A percentile compares a stretch with the other conserved stretches of the same genome.
These are phyloP conservation scores for Geranium incanum DNA, from an alignment of 441 rosid genomes.

Conservation along the genomic window DNA sequence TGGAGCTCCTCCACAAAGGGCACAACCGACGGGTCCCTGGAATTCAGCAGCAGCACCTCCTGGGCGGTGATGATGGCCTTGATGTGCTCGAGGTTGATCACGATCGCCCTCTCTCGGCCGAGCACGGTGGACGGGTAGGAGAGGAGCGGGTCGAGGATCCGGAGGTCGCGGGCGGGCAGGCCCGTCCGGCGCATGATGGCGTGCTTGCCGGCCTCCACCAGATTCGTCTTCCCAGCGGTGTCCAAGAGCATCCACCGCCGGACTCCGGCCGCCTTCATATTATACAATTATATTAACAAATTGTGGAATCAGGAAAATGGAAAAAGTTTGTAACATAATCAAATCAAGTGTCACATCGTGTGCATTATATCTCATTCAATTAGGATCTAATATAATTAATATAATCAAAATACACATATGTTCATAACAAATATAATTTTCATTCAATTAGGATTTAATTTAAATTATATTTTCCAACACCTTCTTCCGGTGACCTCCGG, in stretches of 20 bases:
- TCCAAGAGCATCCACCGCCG: conserved; percentile 57
- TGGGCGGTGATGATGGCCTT: conserved; percentile 80
- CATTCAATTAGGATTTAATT: too few relatives aligned
- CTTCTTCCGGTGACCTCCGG: conserved; percentile 42
- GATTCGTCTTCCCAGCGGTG: conserved; percentile 45
- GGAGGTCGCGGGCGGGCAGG: conserved; percentile 76
- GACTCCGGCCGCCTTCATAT: conserved; percentile 33
- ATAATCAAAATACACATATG: too few relatives aligned
- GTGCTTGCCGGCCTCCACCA: conserved; percentile 65
- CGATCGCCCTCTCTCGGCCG: conserved; percentile 81
- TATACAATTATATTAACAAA: too few relatives aligned
- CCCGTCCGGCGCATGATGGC: conserved; percentile 83
- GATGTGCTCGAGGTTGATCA: conserved; percentile 75
- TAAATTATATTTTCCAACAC: too few relatives aligned
- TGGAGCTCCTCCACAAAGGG: conserved; percentile 71
- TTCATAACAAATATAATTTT: too few relatives aligned
- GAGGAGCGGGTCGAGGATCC: conserved; percentile 70
- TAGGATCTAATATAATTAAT: too few relatives aligned
- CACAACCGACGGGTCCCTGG: conserved; percentile 61
- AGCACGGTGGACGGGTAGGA: too few relatives aligned
- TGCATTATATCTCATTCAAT: too few relatives aligned
- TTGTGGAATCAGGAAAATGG: too few relatives aligned
- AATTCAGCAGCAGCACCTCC: conserved; percentile 69
- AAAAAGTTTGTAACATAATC: too few relatives aligned
- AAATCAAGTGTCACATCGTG: too few relatives aligned